Percentiles rank a stretch among this genome's conserved stretches.
These are phyloP conservation scores for Blastobotrys buckinghamii DNA, from an alignment of 1,139 yeast species.

Conservation along the genomic window DNA sequence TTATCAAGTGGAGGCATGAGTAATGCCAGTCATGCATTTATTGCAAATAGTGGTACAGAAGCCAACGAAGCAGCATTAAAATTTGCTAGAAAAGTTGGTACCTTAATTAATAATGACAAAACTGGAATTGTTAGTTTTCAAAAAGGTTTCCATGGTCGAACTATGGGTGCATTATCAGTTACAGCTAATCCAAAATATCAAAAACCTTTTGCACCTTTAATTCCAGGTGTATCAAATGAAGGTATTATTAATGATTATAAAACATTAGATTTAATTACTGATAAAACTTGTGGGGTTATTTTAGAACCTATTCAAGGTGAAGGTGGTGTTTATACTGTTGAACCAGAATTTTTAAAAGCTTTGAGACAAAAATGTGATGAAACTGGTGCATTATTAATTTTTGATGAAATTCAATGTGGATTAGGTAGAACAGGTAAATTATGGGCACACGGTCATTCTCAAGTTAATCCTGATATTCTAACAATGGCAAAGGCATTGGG, in stretches of 20 bases:
- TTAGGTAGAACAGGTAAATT: slow-evolving; percentile 86
- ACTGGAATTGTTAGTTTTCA: slow-evolving; percentile 77
- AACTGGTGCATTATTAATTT: slow-evolving; percentile 71
- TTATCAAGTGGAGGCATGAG: slow-evolving; percentile 68
- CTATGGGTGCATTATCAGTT: slow-evolving; percentile 88
- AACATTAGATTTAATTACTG: slow-evolving; percentile 57
- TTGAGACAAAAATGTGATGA: slow-evolving; percentile 64
- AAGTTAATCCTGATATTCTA: slow-evolving; percentile 64
- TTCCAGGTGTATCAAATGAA: slow-evolving; percentile 68
- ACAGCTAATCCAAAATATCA: slow-evolving; percentile 93
- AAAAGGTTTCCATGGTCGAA: slow-evolving; percentile 90
- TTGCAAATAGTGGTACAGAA: slow-evolving; percentile 92
- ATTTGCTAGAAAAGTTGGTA: slow-evolving; percentile 84
- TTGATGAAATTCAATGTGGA: slow-evolving; percentile 97
- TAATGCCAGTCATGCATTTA: slow-evolving; percentile 75
- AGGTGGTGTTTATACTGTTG: slow-evolving; percentile 80
- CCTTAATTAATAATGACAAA: slow-evolving; percentile 42
- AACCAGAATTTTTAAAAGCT: slow-evolving; percentile 55
- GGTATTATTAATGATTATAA: slow-evolving; percentile 57
- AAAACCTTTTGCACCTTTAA: slow-evolving; percentile 79
- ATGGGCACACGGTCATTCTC: slow-evolving; percentile 87
- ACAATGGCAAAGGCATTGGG: slow-evolving; percentile 96
- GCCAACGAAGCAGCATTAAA: slow-evolving; percentile 97
- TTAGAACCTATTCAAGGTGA: slow-evolving; percentile 98
- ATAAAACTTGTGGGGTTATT: slow-evolving; percentile 84